Evolutionary conservation across 768 basidiomycete genomes (phyloP).

Genomic region (Trametes maxima): DNA sequence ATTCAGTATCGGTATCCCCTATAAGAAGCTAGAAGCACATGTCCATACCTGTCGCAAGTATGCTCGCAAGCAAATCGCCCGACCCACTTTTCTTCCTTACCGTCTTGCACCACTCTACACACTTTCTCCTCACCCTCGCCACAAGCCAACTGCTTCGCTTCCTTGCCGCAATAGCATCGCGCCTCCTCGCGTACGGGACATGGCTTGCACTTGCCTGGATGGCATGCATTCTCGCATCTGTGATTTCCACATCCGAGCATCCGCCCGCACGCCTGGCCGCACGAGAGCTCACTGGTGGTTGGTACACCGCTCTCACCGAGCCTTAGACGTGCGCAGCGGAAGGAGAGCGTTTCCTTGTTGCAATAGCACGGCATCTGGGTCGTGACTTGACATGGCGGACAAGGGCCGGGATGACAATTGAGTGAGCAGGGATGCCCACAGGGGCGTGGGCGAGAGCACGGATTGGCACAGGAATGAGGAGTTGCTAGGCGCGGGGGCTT

Average conservation of each 20-base stretch:
- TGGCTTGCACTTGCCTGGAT: constrained; percentile 69
- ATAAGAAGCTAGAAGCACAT: background rate
- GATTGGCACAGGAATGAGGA: constrained; percentile 75
- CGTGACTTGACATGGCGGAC: constrained; percentile 89
- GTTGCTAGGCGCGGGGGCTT: constrained; percentile 68
- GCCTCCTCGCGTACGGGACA: constrained; percentile 60
- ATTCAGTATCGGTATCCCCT: background rate
- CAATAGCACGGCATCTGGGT: constrained; percentile 81
- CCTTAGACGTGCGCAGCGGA: constrained; percentile 56
- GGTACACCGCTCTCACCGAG: constrained; percentile 25
- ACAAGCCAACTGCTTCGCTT: constrained; percentile 60
- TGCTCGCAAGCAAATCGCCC: constrained; percentile 67
- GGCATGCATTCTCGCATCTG: constrained; percentile 67
- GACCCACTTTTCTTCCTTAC: constrained; percentile 55
- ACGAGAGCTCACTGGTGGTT: constrained; percentile 36
- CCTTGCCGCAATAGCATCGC: constrained; percentile 82
- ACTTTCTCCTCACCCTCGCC: constrained; percentile 56
- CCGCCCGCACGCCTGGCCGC: constrained; percentile 42
- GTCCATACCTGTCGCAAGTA: constrained; percentile 56
- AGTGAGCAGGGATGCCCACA: constrained; percentile 87
- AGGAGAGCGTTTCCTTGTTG: constrained; percentile 55
- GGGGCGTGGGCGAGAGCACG: constrained; percentile 60
- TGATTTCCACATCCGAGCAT: constrained; percentile 75
- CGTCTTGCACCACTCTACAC: constrained; percentile 40
- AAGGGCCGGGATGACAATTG: constrained; percentile 93